Evolutionary conservation across 805 yeast genomes (phyloP).

Genomic region (Metschnikowia lachancei): DNA sequence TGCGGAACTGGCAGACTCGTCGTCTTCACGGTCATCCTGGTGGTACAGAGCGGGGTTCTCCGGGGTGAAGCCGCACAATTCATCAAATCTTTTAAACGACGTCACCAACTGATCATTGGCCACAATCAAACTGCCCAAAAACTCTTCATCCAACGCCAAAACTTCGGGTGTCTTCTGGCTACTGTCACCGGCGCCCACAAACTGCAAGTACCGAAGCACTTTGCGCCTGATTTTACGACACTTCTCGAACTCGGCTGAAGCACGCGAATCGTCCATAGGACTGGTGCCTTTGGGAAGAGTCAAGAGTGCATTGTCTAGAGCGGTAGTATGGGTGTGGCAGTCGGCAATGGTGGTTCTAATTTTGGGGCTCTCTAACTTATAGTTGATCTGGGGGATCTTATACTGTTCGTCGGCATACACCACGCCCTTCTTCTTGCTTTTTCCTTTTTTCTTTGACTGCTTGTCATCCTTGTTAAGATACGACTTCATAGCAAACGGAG

Average conservation of each 20-base stretch:
- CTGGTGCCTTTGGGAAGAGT: slow-evolving; percentile 45
- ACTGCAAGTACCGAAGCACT: slow-evolving; percentile 77
- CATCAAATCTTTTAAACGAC: slow-evolving; percentile 68
- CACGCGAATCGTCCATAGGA: slow-evolving; percentile 62
- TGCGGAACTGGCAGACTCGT: slow-evolving; percentile 23
- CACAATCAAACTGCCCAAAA: slow-evolving; percentile 78
- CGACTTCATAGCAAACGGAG: slow-evolving; percentile 21
- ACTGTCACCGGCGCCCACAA: slow-evolving; percentile 56
- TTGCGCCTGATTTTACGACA: slow-evolving; percentile 75
- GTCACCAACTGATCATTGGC: slow-evolving; percentile 88
- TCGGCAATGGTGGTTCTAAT: slow-evolving; percentile 69
- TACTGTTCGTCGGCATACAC: slow-evolving; percentile 48
- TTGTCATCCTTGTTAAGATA: slow-evolving; percentile 16
- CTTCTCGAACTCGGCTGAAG: slow-evolving; percentile 66
- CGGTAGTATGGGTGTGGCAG: slow-evolving; percentile 70
- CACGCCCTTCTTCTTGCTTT: slow-evolving; percentile 15
- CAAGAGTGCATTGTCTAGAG: slow-evolving; percentile 51
- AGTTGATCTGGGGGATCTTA: slow-evolving; percentile 65
- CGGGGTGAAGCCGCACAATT: slow-evolving; percentile 40
- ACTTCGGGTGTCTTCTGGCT: slow-evolving; percentile 27
- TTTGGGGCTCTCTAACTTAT: slow-evolving; percentile 69
- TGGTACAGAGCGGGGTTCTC: slow-evolving; percentile 37
- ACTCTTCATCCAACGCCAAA: slow-evolving; percentile 61
- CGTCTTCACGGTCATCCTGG: slow-evolving; percentile 23
- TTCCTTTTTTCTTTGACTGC: slow-evolving; percentile 8